Evolutionary conservation across 2,329 filamentous ascomycete genomes (phyloP).

Genomic region (Diaporthe destruens): DNA sequence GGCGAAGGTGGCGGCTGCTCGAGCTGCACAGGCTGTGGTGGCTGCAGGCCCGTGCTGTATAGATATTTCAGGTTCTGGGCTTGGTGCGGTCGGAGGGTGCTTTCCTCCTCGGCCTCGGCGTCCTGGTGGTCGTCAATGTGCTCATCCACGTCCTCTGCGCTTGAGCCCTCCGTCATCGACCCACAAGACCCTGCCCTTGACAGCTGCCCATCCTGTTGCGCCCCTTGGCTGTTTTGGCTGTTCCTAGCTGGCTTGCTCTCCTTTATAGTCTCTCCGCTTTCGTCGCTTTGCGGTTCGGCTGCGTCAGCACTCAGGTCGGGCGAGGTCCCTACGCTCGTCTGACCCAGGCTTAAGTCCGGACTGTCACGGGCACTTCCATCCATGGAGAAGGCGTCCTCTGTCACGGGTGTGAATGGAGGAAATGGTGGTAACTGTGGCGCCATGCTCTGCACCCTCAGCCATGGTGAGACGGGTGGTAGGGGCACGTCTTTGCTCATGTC

Average conservation of each 20-base stretch:
- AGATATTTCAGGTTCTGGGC: constrained; percentile 37
- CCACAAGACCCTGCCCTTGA: constrained; percentile 35
- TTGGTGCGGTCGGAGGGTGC: constrained; percentile 37
- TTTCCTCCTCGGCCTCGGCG: constrained; percentile 37
- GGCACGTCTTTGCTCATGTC: constrained; percentile 26
- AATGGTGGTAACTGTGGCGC: constrained; percentile 42
- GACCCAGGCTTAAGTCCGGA: constrained; percentile 36
- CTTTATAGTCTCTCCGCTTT: constrained; percentile 6
- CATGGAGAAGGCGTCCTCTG: constrained; percentile 39
- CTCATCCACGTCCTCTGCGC: constrained; percentile 23
- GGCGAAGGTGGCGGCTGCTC: constrained; percentile 16
- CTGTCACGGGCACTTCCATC: constrained; percentile 22
- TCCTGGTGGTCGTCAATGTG: constrained; percentile 31
- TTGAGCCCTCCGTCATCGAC: constrained; percentile 32
- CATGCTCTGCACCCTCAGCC: constrained; percentile 40
- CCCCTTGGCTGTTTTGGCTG: constrained; percentile 19
- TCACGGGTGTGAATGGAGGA: constrained; percentile 41
- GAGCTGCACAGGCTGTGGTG: constrained; percentile 11
- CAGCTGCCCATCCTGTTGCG: constrained; percentile 33
- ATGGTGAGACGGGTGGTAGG: constrained; percentile 37
- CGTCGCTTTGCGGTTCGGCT: constrained; percentile 15
- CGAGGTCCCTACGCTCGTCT: constrained; percentile 28
- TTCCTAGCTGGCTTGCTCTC: background rate
- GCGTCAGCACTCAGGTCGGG: constrained; percentile 32
- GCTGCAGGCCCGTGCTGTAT: constrained; percentile 20